These are phyloP conservation scores for Paramecium caudatum DNA, from an alignment of 73 alveolate genomes.

Conservation along the genomic window DNA sequence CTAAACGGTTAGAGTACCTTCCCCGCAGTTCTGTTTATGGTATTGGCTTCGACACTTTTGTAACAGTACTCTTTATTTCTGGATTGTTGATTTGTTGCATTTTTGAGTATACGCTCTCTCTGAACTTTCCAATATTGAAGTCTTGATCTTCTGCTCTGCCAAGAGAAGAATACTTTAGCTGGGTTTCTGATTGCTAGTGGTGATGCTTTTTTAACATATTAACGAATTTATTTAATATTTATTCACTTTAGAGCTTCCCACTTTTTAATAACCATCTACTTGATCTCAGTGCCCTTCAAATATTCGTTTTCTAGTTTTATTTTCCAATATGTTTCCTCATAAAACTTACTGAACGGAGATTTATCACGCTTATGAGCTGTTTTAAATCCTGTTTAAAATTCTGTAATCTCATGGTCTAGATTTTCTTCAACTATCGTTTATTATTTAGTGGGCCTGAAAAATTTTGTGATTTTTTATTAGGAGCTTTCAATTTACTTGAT, in stretches of 20 bases:
- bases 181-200: not conserved
- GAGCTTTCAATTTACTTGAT: not conserved
- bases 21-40: not conserved
- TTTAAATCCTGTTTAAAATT: not conserved
- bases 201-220: slow-evolving; percentile 17
- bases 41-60: not conserved
- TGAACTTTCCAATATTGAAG: slow-evolving; percentile 42
- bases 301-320: slow-evolving; percentile 24
- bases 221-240: too few relatives aligned
- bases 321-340: slow-evolving; percentile 61
- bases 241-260: too few relatives aligned
- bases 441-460: slow-evolving; percentile 1
- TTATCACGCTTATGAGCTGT: not conserved
- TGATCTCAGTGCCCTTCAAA: not conserved
- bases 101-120: slow-evolving; percentile 49
- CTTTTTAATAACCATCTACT: not conserved
- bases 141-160: slow-evolving; percentile 33
- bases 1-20: not conserved
- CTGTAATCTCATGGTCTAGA: slow-evolving; percentile 13
- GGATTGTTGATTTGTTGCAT: slow-evolving; percentile 20
- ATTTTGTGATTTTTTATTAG: slow-evolving; percentile 5
- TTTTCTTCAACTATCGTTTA: too few relatives aligned
- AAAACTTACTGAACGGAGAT: slow-evolving; percentile 1
- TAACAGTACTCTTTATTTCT: slow-evolving; percentile 3
- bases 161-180: slow-evolving; percentile 16